Evolutionary conservation across 352 stramenopile species (phyloP), one percentile per base, ranked within the genome.

Genomic region (Stephanocyclus meneghinianus): DNA sequence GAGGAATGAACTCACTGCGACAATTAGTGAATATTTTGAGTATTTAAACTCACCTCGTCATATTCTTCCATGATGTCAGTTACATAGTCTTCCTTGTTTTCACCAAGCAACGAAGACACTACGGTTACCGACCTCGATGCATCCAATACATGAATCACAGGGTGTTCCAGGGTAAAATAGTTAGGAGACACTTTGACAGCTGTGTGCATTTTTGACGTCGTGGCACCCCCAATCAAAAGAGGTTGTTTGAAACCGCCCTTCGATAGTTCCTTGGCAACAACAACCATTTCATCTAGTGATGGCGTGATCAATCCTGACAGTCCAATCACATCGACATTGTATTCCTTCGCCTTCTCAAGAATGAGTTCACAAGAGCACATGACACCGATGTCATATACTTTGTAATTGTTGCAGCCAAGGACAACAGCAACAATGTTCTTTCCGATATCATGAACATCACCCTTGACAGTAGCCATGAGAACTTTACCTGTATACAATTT

Each of bases 381-480:
- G 37, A 99, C 97, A 66, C 97, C 97, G 76, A 98, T 95, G 85
- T 99, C 97, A 82, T 95, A 96, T 16, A 96, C 96, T 87, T 98
- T 98, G 92, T 97, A 99, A 80, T 98, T 99, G 90, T 99, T 99
- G 88, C 97, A 99, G 35, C 96, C 96, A 21, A 99, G 89, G 57
- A 99, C 96, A 65, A 99, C 96, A 51, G 95, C 94, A 45, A 98
- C 96, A 91, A 99, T 99, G 89, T 99, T 99, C 84, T 99, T 99
- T 68, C 97, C 97, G 79, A 99, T 99, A 80, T 99, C 97, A 86
- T 99, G 97, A 21, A 99, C 97, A 84, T 99, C 97, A 68, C 97
- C 97, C 84, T 98, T 98, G 2, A 99, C 97, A 11, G 97, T 99
- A n/a, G 97, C 97, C 85, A 99, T 97, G 5, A 99, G 84, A 45